Conservation (phyloP, 805 yeast species). For the Lipomyces orientalis region DNA sequence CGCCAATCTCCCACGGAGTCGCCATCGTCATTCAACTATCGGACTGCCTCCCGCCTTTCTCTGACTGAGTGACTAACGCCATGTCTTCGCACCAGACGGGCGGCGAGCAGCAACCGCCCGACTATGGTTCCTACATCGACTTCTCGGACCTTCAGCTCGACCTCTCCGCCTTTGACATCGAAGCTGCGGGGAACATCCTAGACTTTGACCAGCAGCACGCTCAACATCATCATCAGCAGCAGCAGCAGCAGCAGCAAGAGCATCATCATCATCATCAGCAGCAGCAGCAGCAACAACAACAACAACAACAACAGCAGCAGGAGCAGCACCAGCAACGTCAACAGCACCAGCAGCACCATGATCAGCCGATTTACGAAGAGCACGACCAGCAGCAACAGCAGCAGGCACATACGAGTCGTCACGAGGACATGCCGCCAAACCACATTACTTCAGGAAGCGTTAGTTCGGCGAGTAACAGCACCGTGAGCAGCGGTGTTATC, state of each 20-base stretch:
- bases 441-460: slow-evolving; percentile 1
- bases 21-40: not conserved
- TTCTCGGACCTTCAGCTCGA: slow-evolving; percentile 35
- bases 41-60: not conserved
- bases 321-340: slow-evolving; percentile 6
- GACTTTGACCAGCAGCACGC: slow-evolving; percentile 16
- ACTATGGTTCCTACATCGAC: slow-evolving; percentile 33
- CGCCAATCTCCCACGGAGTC: not conserved
- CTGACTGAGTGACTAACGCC: not conserved
- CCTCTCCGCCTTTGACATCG: slow-evolving; percentile 30
- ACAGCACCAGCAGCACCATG: slow-evolving; percentile 12
- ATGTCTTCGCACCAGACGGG: slow-evolving; percentile 6
- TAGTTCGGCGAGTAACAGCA: slow-evolving; percentile 7
- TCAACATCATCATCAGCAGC: slow-evolving; percentile 15
- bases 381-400: slow-evolving; percentile 10
- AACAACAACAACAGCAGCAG: slow-evolving; percentile 4
- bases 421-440: not conserved
- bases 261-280: not conserved
- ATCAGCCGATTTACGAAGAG: slow-evolving; percentile 7
- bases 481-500: slow-evolving; percentile 8
- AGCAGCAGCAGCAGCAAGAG: slow-evolving; percentile 11
- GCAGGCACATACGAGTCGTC: slow-evolving; percentile 3
- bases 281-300: slow-evolving; percentile 9
- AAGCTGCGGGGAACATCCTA: slow-evolving; percentile 10
- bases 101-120: slow-evolving; percentile 12